Evolutionary conservation across 2,329 filamentous ascomycete species (phyloP).

Genomic region (Epichloe coenophiala): DNA sequence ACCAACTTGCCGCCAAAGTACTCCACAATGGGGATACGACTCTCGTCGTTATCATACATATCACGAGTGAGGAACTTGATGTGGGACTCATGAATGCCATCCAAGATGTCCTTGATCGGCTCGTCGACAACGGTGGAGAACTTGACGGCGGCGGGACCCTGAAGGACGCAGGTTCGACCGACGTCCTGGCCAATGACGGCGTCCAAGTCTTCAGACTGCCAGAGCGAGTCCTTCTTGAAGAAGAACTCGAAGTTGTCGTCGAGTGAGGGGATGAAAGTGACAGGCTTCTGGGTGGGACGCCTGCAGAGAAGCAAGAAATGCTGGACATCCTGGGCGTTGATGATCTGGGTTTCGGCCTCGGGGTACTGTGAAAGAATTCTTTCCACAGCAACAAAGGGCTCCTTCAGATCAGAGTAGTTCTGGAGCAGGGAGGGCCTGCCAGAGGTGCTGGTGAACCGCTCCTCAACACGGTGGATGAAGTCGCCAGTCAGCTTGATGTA

Average conservation of each 20-base stretch:
- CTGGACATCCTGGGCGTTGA: conserved; percentile 96
- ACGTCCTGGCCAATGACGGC: conserved; percentile 95
- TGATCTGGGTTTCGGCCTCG: conserved; percentile 77
- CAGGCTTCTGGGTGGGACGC: conserved; percentile 85
- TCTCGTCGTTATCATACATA: conserved; percentile 61
- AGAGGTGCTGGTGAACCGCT: conserved; percentile 68
- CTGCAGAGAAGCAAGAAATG: conserved; percentile 91
- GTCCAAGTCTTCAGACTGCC: conserved; percentile 96
- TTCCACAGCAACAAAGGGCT: conserved; percentile 67
- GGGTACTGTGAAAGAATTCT: conserved; percentile 73
- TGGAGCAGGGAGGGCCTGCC: conserved; percentile 75
- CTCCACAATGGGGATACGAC: conserved; percentile 70
- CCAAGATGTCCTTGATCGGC: conserved; percentile 87
- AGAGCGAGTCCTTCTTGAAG: conserved; percentile 99
- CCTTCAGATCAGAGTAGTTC: conserved; percentile 74
- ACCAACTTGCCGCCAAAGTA: conserved; percentile 89
- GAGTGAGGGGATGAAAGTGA: conserved; percentile 87
- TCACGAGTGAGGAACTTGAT: conserved; percentile 70
- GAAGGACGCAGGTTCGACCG: conserved; percentile 86
- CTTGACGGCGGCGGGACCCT: conserved; percentile 83
- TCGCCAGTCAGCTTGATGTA: conserved; percentile 76
- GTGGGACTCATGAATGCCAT: conserved; percentile 78
- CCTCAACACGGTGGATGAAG: conserved; percentile 93
- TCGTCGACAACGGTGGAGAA: conserved; percentile 86
- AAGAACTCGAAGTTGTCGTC: conserved; percentile 98